Conservation (phyloP, 306 rosid genomes). For the Styphnolobium japonicum region DNA sequence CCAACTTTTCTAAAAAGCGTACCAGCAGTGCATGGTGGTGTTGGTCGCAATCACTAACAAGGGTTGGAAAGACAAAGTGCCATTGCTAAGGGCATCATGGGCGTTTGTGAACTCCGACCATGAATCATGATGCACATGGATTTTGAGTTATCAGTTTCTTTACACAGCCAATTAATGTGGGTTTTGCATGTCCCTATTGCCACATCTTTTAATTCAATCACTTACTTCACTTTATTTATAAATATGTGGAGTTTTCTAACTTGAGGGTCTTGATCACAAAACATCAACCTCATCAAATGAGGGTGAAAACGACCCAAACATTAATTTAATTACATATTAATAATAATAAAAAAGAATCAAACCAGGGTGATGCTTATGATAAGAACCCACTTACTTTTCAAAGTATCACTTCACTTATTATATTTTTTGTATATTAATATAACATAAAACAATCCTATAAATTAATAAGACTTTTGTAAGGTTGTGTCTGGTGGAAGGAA, state of each 20-base stretch:
- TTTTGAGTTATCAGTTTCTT: background rate
- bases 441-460: too few relatives aligned
- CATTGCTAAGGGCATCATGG: conserved; percentile 23
- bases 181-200: background rate
- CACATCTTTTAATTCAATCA: background rate
- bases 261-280: background rate
- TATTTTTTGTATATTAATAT: too few relatives aligned
- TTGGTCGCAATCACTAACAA: conserved; percentile 27
- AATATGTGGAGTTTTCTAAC: background rate
- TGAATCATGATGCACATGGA: background rate
- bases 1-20: conserved; percentile 31
- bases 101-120: conserved; percentile 5
- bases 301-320: background rate
- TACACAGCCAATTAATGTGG: background rate
- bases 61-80: conserved; percentile 18
- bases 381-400: background rate
- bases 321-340: too few relatives aligned
- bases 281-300: background rate
- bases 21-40: background rate
- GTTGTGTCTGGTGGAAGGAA: too few relatives aligned
- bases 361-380: background rate
- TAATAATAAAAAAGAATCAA: background rate
- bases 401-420: background rate
- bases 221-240: background rate
- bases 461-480: too few relatives aligned